Conservation (phyloP, 139 green algal species). For the Chlorella ohadii region DNA sequence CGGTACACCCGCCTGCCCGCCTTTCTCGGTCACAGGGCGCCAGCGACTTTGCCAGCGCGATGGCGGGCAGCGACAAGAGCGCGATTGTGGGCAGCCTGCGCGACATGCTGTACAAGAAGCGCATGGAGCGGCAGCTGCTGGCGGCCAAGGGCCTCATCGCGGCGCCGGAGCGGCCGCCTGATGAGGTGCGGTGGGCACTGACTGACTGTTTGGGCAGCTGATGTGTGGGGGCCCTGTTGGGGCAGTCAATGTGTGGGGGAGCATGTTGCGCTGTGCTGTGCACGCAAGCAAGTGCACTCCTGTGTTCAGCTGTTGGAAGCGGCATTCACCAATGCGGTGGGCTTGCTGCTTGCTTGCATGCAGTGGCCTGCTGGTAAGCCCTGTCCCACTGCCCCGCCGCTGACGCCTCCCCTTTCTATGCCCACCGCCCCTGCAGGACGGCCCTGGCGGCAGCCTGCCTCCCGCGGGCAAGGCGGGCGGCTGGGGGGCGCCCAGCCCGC, state of each 20-base stretch:
- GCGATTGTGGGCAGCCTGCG: slow-evolving; percentile 67
- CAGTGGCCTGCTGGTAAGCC: not conserved
- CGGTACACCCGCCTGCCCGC: too few relatives aligned
- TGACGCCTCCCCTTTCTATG: not conserved
- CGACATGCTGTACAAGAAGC: slow-evolving; percentile 89
- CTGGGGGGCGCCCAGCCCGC: slow-evolving; percentile 88
- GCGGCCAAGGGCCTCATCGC: slow-evolving; percentile 79
- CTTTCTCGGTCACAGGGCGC: too few relatives aligned
- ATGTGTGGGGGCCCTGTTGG: too few relatives aligned
- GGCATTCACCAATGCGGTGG: too few relatives aligned
- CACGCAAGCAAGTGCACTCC: too few relatives aligned
- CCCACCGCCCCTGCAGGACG: slow-evolving; percentile 44
- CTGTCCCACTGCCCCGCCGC: too few relatives aligned
- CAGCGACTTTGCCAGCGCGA: slow-evolving; percentile 73
- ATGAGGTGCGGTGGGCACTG: slow-evolving; percentile 52
- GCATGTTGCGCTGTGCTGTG: too few relatives aligned
- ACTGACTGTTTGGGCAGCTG: too few relatives aligned
- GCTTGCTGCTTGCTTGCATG: not conserved
- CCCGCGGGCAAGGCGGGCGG: slow-evolving; percentile 69
- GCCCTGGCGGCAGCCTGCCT: slow-evolving; percentile 43
- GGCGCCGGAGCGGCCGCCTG: slow-evolving; percentile 83
- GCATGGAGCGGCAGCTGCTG: slow-evolving; percentile 92
- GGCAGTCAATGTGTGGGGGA: too few relatives aligned
- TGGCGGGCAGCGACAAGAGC: slow-evolving; percentile 70
- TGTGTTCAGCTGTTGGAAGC: too few relatives aligned